Conservation (phyloP, 2,329 filamentous ascomycete genomes). For the Cladosporium sp. region DNA sequence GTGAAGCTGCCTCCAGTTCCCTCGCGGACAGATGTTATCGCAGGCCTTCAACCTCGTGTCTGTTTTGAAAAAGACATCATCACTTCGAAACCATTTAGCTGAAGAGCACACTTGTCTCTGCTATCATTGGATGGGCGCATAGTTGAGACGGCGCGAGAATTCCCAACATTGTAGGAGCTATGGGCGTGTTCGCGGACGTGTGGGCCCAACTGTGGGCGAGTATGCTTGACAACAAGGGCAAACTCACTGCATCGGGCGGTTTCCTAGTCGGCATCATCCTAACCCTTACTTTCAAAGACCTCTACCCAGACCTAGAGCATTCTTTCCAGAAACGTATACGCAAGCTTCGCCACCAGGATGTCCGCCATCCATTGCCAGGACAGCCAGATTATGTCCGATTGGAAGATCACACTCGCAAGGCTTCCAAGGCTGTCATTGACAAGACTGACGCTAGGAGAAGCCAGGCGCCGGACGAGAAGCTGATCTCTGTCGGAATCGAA, state of each 20-base stretch:
- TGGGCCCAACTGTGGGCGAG: slow-evolving; percentile 24
- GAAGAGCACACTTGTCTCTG: too few species aligned
- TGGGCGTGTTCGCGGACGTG: slow-evolving; percentile 20
- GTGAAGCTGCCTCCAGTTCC: background rate
- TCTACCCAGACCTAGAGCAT: slow-evolving; percentile 67
- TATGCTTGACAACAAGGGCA: slow-evolving; percentile 28
- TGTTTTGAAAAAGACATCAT: too few species aligned
- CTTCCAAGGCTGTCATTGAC: slow-evolving; percentile 5
- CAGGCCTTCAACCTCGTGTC: too few species aligned
- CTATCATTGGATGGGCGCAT: too few species aligned
- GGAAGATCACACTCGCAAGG: slow-evolving; percentile 33
- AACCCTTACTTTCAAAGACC: slow-evolving; percentile 71
- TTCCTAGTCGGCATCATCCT: slow-evolving; percentile 72
- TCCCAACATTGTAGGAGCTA: background rate
- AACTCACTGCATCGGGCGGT: slow-evolving; percentile 30
- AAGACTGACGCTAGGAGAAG: slow-evolving; percentile 12
- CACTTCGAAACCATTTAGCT: too few species aligned
- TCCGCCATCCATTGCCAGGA: slow-evolving; percentile 21
- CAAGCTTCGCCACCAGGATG: slow-evolving; percentile 19
- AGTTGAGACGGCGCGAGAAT: too few species aligned
- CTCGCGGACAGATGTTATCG: too few species aligned
- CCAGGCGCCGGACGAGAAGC: slow-evolving; percentile 15
- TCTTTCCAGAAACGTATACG: slow-evolving; percentile 48
- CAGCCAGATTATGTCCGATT: slow-evolving; percentile 22
- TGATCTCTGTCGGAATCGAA: slow-evolving; percentile 73